These are phyloP conservation scores for Aquilaria sinensis DNA, from an alignment of 345 rosid species.

Conservation along the genomic window DNA sequence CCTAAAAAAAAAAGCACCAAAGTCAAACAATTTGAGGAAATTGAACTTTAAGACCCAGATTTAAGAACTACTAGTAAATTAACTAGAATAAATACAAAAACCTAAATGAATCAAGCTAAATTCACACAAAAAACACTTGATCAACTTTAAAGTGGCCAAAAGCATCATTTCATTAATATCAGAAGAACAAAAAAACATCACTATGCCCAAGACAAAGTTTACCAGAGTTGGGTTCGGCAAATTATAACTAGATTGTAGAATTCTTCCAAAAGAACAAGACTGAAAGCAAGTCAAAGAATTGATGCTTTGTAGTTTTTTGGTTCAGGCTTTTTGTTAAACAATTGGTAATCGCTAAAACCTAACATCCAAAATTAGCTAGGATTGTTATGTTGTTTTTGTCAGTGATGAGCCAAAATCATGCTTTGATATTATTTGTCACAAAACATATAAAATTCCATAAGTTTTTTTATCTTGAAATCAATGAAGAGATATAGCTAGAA, in stretches of 20 bases:
- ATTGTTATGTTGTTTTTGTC: no score
- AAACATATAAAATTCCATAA: no score
- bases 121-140: neutral
- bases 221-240: neutral
- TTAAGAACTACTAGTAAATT: constrained; percentile 1
- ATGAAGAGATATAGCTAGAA: no score
- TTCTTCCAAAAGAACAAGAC: neutral
- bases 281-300: neutral
- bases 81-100: constrained; percentile 14
- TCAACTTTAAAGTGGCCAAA: neutral
- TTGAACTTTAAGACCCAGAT: neutral
- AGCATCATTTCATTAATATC: neutral
- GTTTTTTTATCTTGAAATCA: no score
- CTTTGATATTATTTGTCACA: no score
- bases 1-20: constrained; percentile 35
- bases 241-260: constrained; percentile 5
- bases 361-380: no score
- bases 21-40: neutral
- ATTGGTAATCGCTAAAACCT: no score
- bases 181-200: neutral
- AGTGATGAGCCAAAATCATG: no score
- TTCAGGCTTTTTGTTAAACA: no score
- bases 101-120: neutral
- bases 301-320: no score
- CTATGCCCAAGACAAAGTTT: neutral